Evolutionary conservation across 163 green algal species (phyloP).

Genomic region (Scenedesmus sp.): DNA sequence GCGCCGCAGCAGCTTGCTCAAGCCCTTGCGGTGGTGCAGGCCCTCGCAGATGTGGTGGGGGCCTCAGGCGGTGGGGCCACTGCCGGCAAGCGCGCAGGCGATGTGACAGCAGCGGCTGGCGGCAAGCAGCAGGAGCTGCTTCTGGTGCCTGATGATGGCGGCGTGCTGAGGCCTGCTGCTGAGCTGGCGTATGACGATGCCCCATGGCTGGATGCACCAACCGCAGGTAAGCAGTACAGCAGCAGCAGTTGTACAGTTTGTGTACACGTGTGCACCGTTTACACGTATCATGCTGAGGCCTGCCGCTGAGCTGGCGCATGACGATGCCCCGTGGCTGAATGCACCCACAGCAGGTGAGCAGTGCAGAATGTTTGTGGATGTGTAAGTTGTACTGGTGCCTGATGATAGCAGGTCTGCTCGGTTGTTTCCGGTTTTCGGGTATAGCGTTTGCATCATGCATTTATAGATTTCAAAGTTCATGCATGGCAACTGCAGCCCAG

Average conservation of each 20-base stretch:
- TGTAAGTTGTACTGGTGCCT: background rate
- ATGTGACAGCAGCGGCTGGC: background rate
- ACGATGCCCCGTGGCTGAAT: constrained; percentile 82
- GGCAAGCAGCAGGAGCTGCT: constrained; percentile 39
- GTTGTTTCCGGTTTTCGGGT: too few species aligned
- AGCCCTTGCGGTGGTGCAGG: constrained; percentile 70
- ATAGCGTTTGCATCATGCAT: too few species aligned
- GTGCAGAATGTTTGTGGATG: background rate
- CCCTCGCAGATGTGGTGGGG: constrained; percentile 62
- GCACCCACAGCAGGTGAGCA: background rate
- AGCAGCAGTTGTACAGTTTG: background rate
- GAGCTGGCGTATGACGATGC: constrained; percentile 85
- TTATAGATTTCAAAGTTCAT: too few species aligned
- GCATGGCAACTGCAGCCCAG: too few species aligned
- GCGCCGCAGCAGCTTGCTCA: constrained; percentile 69
- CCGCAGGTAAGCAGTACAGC: background rate
- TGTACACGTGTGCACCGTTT: background rate
- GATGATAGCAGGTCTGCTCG: too few species aligned
- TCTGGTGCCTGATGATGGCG: constrained; percentile 69
- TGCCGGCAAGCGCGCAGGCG: constrained; percentile 3
- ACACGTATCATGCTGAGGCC: constrained; percentile 41
- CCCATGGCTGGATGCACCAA: constrained; percentile 70
- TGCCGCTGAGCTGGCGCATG: constrained; percentile 70
- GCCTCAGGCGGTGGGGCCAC: constrained; percentile 45
- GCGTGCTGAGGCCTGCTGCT: constrained; percentile 60